A percentile compares a stretch with the other conserved stretches of the same genome.
These are phyloP conservation scores for Rosa lucieae DNA, from an alignment of 306 rosid species.

Conservation along the genomic window DNA sequence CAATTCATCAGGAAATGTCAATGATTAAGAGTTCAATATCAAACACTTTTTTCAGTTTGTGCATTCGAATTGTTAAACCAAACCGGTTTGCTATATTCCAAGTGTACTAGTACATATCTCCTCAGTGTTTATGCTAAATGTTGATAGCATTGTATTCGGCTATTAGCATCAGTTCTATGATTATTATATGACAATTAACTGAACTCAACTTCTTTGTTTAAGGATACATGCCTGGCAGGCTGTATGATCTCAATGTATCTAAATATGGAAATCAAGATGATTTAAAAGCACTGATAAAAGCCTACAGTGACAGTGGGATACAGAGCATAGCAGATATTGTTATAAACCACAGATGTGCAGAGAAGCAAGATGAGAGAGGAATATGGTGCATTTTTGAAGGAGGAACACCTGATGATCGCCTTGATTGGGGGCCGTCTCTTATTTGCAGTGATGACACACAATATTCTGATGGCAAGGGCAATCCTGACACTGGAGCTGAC, in stretches of 20 bases:
- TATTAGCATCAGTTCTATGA: constrained; percentile 1
- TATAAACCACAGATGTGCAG: constrained; percentile 85
- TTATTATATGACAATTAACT: neutral
- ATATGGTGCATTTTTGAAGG: constrained; percentile 77
- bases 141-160: neutral
- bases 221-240: constrained; percentile 87
- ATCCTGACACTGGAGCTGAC: constrained; percentile 51
- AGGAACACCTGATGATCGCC: constrained; percentile 60
- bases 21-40: no score
- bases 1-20: no score
- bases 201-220: neutral
- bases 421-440: constrained; percentile 76
- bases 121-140: neutral
- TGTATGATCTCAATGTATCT: constrained; percentile 81
- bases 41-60: neutral
- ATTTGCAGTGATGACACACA: constrained; percentile 65
- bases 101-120: neutral
- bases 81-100: neutral
- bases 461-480: constrained; percentile 77
- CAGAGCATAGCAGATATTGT: constrained; percentile 73
- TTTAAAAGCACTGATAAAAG: constrained; percentile 49
- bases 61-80: no score
- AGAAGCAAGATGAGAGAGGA: constrained; percentile 60
- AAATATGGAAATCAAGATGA: constrained; percentile 57
- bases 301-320: constrained; percentile 48